Percentiles rank a stretch among this genome's conserved stretches.
These are phyloP conservation scores for Laburnicola sp. DNA, from an alignment of 2,329 filamentous ascomycete species.

Conservation along the genomic window DNA sequence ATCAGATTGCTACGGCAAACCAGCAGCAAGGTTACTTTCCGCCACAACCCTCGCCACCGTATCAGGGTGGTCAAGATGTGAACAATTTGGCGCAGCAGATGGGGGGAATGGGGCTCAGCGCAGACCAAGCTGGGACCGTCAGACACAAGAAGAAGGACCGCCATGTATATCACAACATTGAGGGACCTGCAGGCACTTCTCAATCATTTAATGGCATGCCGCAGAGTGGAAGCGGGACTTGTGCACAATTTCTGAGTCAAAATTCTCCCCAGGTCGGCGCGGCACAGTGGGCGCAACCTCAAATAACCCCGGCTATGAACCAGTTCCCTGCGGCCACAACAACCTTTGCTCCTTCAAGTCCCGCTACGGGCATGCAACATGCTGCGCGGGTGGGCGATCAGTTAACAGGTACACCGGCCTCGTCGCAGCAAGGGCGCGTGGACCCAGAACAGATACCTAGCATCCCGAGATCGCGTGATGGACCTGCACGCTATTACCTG, in stretches of 20 bases:
- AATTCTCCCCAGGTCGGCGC: slow-evolving; percentile 36
- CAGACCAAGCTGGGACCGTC: slow-evolving; percentile 51
- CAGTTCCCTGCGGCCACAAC: slow-evolving; percentile 66
- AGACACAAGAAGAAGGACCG: slow-evolving; percentile 87
- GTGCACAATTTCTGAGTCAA: slow-evolving; percentile 62
- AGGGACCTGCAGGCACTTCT: slow-evolving; percentile 68
- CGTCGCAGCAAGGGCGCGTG: slow-evolving; percentile 72
- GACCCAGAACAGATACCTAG: slow-evolving; percentile 93
- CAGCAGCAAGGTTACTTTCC: slow-evolving; percentile 49
- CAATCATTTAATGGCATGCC: slow-evolving; percentile 72
- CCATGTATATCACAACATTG: slow-evolving; percentile 87
- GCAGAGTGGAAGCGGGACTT: slow-evolving; percentile 58
- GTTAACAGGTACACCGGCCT: slow-evolving; percentile 47
- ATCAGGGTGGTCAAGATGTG: slow-evolving; percentile 45
- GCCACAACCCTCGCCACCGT: slow-evolving; percentile 39
- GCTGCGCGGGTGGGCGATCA: slow-evolving; percentile 36
- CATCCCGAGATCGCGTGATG: slow-evolving; percentile 81
- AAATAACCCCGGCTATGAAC: slow-evolving; percentile 52
- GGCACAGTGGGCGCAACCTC: slow-evolving; percentile 47
- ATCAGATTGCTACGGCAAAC: slow-evolving; percentile 29
- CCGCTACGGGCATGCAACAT: slow-evolving; percentile 43
- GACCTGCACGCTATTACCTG: slow-evolving; percentile 80
- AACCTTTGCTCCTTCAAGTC: slow-evolving; percentile 52
- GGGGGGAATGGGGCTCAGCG: too few relatives aligned
- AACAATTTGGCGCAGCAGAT: slow-evolving; percentile 34